phyloP scores from a whole-genome alignment of 2,329 filamentous ascomycete genomes.

The Curvularia eragrostidis region DNA sequence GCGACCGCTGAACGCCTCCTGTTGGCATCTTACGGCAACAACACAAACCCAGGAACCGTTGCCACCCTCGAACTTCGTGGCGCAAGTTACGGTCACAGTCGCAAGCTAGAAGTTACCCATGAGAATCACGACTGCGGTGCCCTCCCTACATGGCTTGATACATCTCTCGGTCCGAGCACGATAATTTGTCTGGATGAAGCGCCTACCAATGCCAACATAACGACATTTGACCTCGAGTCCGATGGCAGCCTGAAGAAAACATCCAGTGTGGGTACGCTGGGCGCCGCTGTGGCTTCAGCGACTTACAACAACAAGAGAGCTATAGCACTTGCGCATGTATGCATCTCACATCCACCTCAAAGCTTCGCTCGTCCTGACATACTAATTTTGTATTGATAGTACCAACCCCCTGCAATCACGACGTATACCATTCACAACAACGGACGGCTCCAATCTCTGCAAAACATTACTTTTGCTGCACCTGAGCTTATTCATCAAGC shows the following conservation, averaged over 20 bases:
- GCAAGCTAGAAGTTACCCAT: slow-evolving; percentile 52
- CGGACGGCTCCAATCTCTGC: slow-evolving; percentile 30
- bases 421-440: slow-evolving; percentile 34
- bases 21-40: slow-evolving; percentile 51
- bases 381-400: slow-evolving; percentile 34
- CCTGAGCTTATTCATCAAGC: slow-evolving; percentile 66
- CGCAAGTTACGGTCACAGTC: slow-evolving; percentile 11
- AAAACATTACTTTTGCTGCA: slow-evolving; percentile 53
- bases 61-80: slow-evolving; percentile 44
- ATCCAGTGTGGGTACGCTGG: slow-evolving; percentile 44
- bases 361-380: neutral
- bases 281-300: slow-evolving; percentile 52
- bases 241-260: slow-evolving; percentile 51
- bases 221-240: slow-evolving; percentile 10
- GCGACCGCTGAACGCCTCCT: slow-evolving; percentile 43
- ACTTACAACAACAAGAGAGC: slow-evolving; percentile 51
- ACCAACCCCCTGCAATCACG: slow-evolving; percentile 49
- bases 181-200: slow-evolving; percentile 69
- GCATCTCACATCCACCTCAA: neutral
- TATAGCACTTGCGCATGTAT: slow-evolving; percentile 45
- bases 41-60: slow-evolving; percentile 46
- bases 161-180: slow-evolving; percentile 57
- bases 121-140: slow-evolving; percentile 58
- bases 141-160: slow-evolving; percentile 67
- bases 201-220: slow-evolving; percentile 56